Conservation (phyloP, 371 early-diverging fungal genomes). For the Apophysomyces ossiformis region DNA sequence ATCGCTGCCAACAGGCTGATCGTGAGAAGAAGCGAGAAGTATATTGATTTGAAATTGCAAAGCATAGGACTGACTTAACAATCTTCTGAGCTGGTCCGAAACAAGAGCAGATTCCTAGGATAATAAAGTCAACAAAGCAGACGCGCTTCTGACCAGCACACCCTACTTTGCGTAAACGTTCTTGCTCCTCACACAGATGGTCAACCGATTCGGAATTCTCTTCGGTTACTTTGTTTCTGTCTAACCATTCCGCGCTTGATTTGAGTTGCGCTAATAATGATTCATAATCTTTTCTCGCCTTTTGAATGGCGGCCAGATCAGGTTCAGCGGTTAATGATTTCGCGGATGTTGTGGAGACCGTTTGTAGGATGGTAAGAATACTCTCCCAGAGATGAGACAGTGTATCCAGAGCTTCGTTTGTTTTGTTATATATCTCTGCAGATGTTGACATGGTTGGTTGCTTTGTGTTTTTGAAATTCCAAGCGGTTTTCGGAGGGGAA, state of each 20-base stretch:
- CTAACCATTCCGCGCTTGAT: conserved; percentile 30
- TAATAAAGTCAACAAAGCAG: background rate
- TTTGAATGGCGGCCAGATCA: conserved; percentile 35
- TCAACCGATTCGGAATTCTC: conserved; percentile 1
- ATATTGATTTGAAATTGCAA: conserved; percentile 49
- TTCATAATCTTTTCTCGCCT: conserved; percentile 40
- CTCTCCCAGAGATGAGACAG: conserved; percentile 41
- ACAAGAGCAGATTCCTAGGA: conserved; percentile 35
- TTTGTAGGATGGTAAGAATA: conserved; percentile 38
- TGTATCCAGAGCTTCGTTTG: conserved; percentile 36
- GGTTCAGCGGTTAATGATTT: conserved; percentile 46
- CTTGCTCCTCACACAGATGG: conserved; percentile 21
- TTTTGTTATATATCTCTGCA: conserved; percentile 28
- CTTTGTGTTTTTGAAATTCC: too few relatives aligned
- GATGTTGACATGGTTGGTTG: background rate
- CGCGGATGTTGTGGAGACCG: conserved; percentile 36
- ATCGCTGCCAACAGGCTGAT: conserved; percentile 21
- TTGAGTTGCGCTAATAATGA: conserved; percentile 26
- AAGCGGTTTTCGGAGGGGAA: too few relatives aligned
- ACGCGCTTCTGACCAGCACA: background rate
- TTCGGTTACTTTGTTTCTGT: conserved; percentile 20
- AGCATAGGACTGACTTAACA: conserved; percentile 51
- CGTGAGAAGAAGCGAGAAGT: conserved; percentile 36
- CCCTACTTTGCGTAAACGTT: conserved; percentile 25
- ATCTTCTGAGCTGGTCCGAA: conserved; percentile 33